Base-by-base conservation (phyloP, 257 asterid species). In the Penstemon barbatus region DNA sequence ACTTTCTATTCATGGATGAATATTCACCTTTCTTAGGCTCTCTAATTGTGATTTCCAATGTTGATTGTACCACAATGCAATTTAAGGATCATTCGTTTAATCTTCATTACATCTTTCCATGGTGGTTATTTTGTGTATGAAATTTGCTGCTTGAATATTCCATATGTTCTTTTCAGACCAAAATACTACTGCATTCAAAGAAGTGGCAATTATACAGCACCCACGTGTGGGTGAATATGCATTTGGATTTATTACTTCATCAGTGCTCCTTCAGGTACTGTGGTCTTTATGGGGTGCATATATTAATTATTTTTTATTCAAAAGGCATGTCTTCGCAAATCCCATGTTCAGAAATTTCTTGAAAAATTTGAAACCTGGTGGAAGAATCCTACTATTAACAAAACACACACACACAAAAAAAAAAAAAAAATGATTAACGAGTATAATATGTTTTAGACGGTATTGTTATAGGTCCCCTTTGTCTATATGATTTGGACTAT, bases 141-240 rank as follows among this genome's bases (percentile, higher is more conserved):
- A 54, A 15, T 66, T 62, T 19, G 7, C 13, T 69, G 45, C 48
- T 72, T 71, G 65, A 76, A 71, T 65, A 40, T 66, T 67, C 13
- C 66, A 50, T 43, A 44, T 75, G 70, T 69, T 38, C 61, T 8
- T 57, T 65, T 58, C 89, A 91, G 97, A 91, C 73, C 91, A 91
- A 75, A 86, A 88, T 68, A 88, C 86, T 65, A 85, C 96, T 45
- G 97, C 97, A 37, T 91, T 91, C 63, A 91, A 91, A 79, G 96
- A 91, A 80, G 97, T 91, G 52, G 97, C 96, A 53, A 88, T 88
- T 66, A 88, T 91, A 46, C 84, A 83, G 15, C 97, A 91, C 56
- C 97, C 97, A 8, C 97, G 97, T 53, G 92, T 88, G 63, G 96
- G 97, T 75, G 95, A 25, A 25, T 25, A 25, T 25, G 33, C 33